Evolutionary conservation across 139 green algal species (phyloP), one percentile per base, ranked within the genome.

Genomic region (Chlorokybus atmophyticus): DNA sequence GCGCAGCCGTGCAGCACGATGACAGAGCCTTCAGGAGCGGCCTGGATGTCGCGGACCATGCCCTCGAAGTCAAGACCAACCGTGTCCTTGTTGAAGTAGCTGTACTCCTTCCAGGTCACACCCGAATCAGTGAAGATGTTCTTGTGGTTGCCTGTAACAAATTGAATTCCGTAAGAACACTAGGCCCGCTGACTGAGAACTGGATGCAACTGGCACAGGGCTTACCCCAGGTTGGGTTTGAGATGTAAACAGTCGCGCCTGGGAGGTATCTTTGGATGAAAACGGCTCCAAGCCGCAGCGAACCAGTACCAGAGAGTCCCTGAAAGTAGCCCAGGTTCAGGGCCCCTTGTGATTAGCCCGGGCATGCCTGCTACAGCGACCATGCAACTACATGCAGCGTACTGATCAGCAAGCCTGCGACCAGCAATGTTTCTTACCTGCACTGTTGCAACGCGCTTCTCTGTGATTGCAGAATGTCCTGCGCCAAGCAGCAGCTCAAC

Each of bases 1-100:
- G 90, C 90, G 62, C 90, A 98, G 21, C 84, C 90, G 74, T 98
- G 91, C 56, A 98, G 78, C 44, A 97, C 40, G 44, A 96, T 74
- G 39, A 97, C 71, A 30, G 80, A 90, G 26, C 87, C 91, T 2
- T 88, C 74, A 3, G 87, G 87, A 1, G 90, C 91, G 3, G 44
- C 63, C 55, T 67, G 56, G 17, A 98, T 71, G 75, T 97, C 91
- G 32, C 73, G 83, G 38, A 83, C 70, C 83, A 98, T 87, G 64
- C 91, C 91, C 23, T 83, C 80, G 72, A 92, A 93, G 81, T 98
- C 87, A 21, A 98, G 80, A 24, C 89, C 91, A 2, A 93, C 67
- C 1, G 87, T 96, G 35, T 84, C 77, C 3, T 79, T 63, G 58
- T 98, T 81, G 74, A 93, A 98, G 80, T 98, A 98, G 27, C 82